A percentile compares a stretch with the other conserved stretches of the same genome.
phyloP scores from a whole-genome alignment of 73 alveolate species.

The Uronychia binucleata region DNA sequence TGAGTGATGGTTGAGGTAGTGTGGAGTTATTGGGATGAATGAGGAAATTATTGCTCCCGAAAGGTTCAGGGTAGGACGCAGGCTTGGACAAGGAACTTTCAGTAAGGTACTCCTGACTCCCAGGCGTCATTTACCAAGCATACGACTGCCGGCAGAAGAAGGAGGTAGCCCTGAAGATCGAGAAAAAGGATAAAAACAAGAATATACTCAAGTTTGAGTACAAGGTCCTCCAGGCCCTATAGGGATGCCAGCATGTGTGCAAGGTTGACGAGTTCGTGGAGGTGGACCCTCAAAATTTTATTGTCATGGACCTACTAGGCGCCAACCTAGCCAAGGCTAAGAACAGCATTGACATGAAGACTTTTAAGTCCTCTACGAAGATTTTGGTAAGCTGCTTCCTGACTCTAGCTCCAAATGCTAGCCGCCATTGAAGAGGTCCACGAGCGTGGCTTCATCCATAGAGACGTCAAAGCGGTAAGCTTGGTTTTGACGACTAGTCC shows the following conservation, averaged over 20 bases:
- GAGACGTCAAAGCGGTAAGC: slow-evolving; percentile 84
- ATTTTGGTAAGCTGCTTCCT: slow-evolving; percentile 27
- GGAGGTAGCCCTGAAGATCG: slow-evolving; percentile 56
- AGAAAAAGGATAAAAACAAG: slow-evolving; percentile 46
- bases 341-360: slow-evolving; percentile 47
- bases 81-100: slow-evolving; percentile 21
- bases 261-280: slow-evolving; percentile 64
- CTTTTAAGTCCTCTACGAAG: slow-evolving; percentile 27
- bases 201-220: slow-evolving; percentile 37
- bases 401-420: slow-evolving; percentile 66
- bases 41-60: too few relatives aligned
- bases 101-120: not conserved
- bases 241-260: too few relatives aligned
- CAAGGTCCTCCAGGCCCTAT: slow-evolving; percentile 21
- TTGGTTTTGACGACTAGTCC: slow-evolving; percentile 42
- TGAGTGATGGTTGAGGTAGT: too few relatives aligned
- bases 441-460: slow-evolving; percentile 72
- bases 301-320: slow-evolving; percentile 80
- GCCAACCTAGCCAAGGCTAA: slow-evolving; percentile 65
- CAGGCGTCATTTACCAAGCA: slow-evolving; percentile 56
- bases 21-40: too few relatives aligned
- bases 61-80: too few relatives aligned
- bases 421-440: slow-evolving; percentile 75
- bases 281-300: slow-evolving; percentile 54
- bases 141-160: slow-evolving; percentile 21